These are phyloP conservation scores for Kodamaea restingae DNA, from an alignment of 805 yeast species.

Conservation along the genomic window DNA sequence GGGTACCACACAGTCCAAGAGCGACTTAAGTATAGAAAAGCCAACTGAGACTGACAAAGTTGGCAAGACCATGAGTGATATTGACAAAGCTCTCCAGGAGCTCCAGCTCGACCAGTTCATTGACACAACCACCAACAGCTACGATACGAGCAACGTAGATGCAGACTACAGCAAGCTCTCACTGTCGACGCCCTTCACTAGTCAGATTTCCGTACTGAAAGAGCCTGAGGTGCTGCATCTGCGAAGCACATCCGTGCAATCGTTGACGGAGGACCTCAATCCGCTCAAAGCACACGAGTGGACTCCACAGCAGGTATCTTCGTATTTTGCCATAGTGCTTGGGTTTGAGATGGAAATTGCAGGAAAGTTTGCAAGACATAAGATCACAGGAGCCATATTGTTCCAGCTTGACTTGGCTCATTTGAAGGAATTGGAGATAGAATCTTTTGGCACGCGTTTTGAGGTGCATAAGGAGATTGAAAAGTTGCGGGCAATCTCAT, in stretches of 20 bases:
- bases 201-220: slow-evolving; percentile 1
- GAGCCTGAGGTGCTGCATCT: slow-evolving; percentile 3
- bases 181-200: neutral
- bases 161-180: neutral
- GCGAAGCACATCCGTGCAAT: slow-evolving; percentile 12
- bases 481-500: slow-evolving; percentile 40
- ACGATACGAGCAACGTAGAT: slow-evolving; percentile 2
- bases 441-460: slow-evolving; percentile 92
- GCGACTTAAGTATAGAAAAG: slow-evolving; percentile 11
- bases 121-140: slow-evolving; percentile 1
- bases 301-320: slow-evolving; percentile 83
- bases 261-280: slow-evolving; percentile 30
- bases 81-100: slow-evolving; percentile 69
- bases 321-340: slow-evolving; percentile 60
- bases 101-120: slow-evolving; percentile 32
- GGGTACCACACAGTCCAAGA: slow-evolving; percentile 13
- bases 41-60: slow-evolving; percentile 24
- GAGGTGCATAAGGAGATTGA: slow-evolving; percentile 89
- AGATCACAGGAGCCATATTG: slow-evolving; percentile 81
- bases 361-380: slow-evolving; percentile 78
- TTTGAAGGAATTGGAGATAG: slow-evolving; percentile 86
- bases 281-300: slow-evolving; percentile 56
- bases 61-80: slow-evolving; percentile 59
- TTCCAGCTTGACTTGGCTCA: slow-evolving; percentile 81
- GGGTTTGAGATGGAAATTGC: slow-evolving; percentile 77